Base-by-base conservation (phyloP, 768 basidiomycete genomes). In the Amanita subjunquillea region DNA sequence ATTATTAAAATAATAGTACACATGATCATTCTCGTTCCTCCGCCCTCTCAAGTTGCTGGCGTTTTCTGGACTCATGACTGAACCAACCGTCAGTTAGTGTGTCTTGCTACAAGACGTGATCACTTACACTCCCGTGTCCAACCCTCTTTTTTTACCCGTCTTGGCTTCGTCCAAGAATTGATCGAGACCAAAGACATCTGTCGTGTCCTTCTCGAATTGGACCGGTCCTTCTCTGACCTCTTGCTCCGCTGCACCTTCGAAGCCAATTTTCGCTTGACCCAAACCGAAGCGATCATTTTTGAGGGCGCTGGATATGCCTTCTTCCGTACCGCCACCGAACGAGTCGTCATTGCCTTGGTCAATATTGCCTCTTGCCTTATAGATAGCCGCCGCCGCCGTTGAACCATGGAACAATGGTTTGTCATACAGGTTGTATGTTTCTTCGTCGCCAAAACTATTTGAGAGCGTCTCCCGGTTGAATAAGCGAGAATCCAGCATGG, bases 111-210 rank as follows among this genome's bases (percentile, higher is more conserved):
- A 6, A 13, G 8, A 9, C 15, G 9, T 4, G 38, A 12, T 15
- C 9, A 48, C 84, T 72, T 65, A 87, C 77, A 74, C 83, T 50
- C 78, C 77, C 48, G 84, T 84, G 62, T 92, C 89, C 63, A 92
- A 61, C 12, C 89, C 90, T 56, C 92, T 74, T 72, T 95, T 95
- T 67, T 83, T 82, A n/a, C 93, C 95, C 22, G 85, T 84, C 77
- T 91, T 96, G 15, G 95, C 96, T 67, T 93, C 91, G 64, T 97
- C 91, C 74, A 98, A 77, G 74, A 99, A 98, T 65, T 95, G 85
- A 68, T 96, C 89, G 57, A 97, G 75, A 56, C 95, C 95, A 63
- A 97, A 97, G 17, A 97, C 91, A 76, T 97, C 95, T n/a, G 83
- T 79, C 1, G 87, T 83, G 62, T 99, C 95, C 72, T 97, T 96